Evolutionary conservation across 495 filamentous ascomycete species (phyloP).

Genomic region (Chaetomium fimeti): DNA sequence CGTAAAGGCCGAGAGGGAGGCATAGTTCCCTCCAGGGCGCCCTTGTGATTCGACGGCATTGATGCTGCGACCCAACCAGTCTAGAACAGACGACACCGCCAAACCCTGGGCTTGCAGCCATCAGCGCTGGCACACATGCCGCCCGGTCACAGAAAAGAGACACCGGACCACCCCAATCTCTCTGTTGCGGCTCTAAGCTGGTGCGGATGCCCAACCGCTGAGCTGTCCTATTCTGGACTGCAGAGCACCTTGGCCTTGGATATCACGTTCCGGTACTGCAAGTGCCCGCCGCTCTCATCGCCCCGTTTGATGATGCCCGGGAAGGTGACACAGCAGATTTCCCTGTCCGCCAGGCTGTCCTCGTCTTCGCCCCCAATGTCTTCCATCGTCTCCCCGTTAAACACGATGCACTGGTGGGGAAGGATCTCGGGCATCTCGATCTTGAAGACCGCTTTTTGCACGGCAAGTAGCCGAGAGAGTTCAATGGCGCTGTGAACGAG

Average conservation of each 20-base stretch:
- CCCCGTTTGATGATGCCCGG: slow-evolving; percentile 55
- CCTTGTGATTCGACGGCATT: not conserved
- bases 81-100: not conserved
- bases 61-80: not conserved
- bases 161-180: not conserved
- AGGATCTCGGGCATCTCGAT: slow-evolving; percentile 51
- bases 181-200: not conserved
- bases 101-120: not conserved
- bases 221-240: slow-evolving; percentile 43
- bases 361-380: slow-evolving; percentile 59
- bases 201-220: not conserved
- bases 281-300: slow-evolving; percentile 54
- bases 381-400: slow-evolving; percentile 54
- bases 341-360: slow-evolving; percentile 42
- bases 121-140: not conserved
- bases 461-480: slow-evolving; percentile 49
- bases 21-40: not conserved
- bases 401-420: slow-evolving; percentile 48
- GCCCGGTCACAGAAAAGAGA: not conserved
- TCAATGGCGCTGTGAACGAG: slow-evolving; percentile 50
- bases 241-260: slow-evolving; percentile 55
- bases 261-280: slow-evolving; percentile 56
- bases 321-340: slow-evolving; percentile 52
- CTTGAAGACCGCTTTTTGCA: slow-evolving; percentile 54
- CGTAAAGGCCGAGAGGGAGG: not conserved